These are phyloP conservation scores for Chalaropsis thielavioides DNA, from an alignment of 2,329 filamentous ascomycete genomes.

Conservation along the genomic window DNA sequence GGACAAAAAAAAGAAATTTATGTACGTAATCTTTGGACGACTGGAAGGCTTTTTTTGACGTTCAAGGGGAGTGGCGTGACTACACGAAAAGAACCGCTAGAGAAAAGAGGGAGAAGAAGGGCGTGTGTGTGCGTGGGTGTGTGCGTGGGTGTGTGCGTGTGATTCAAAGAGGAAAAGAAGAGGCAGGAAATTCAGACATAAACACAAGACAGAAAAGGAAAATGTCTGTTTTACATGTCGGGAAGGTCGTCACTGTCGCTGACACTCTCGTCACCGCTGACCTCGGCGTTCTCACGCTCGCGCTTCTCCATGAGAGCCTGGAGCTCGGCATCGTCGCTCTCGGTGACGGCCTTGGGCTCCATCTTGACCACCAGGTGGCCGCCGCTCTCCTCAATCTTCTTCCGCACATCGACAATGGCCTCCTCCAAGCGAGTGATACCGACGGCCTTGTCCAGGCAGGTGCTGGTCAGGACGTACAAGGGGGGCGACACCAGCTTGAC, in stretches of 20 bases:
- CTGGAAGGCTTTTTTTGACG: background rate
- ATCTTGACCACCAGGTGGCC: constrained; percentile 86
- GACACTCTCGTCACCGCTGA: constrained; percentile 92
- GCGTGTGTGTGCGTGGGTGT: background rate
- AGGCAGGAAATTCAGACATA: background rate
- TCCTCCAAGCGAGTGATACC: constrained; percentile 77
- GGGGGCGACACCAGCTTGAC: constrained; percentile 96
- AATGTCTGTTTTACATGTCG: constrained; percentile 14
- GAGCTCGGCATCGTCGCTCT: constrained; percentile 93
- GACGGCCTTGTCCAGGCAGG: constrained; percentile 80
- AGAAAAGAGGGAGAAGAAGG: background rate
- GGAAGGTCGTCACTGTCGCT: constrained; percentile 73
- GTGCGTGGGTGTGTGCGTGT: background rate
- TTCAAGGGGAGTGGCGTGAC: background rate
- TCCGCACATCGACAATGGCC: constrained; percentile 75
- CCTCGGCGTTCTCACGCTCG: constrained; percentile 92
- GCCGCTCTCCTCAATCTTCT: constrained; percentile 61
- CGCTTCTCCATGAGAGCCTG: constrained; percentile 98
- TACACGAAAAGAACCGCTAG: constrained; percentile 2
- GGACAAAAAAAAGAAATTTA: background rate
- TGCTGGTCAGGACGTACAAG: constrained; percentile 88
- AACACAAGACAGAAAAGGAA: background rate
- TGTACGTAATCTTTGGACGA: background rate
- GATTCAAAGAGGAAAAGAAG: background rate
- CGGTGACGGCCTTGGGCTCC: constrained; percentile 97